Conservation (phyloP, 2,329 filamentous ascomycete species). For the Chaetomiaceae sp. region DNA sequence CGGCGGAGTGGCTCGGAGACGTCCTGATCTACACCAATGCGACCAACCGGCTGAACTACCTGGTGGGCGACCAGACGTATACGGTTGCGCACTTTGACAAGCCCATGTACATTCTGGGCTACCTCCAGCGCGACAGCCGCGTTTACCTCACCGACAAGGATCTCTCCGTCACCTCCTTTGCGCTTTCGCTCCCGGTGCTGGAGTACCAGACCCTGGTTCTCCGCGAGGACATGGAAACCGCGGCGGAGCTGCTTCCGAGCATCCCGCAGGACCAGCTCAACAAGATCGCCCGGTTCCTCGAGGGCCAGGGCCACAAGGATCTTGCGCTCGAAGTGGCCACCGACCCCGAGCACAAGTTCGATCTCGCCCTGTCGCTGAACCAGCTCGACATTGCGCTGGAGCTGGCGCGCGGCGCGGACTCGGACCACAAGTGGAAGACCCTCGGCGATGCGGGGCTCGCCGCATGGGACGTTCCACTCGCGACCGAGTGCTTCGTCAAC, state of each 20-base stretch:
- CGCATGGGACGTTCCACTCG: conserved; percentile 81
- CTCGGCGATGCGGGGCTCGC: conserved; percentile 87
- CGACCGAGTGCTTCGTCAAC: conserved; percentile 87
- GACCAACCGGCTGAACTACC: conserved; percentile 94
- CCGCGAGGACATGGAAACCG: conserved; percentile 86
- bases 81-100: conserved; percentile 96
- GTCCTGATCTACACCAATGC: conserved; percentile 98
- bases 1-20: conserved; percentile 96
- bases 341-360: conserved; percentile 93
- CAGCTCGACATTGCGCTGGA: conserved; percentile 81
- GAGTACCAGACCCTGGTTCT: conserved; percentile 97
- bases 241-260: conserved; percentile 74
- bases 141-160: conserved; percentile 97
- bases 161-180: conserved; percentile 83
- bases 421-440: conserved; percentile 97
- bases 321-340: conserved; percentile 91
- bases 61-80: conserved; percentile 96
- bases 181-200: conserved; percentile 83
- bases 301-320: conserved; percentile 96
- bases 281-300: conserved; percentile 95
- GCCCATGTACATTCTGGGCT: conserved; percentile 90
- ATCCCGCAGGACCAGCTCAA: conserved; percentile 93
- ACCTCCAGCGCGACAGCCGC: conserved; percentile 89
- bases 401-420: conserved; percentile 75
- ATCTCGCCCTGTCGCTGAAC: conserved; percentile 77